Conservation (phyloP, 805 yeast species). For the Saturnispora diversa region DNA sequence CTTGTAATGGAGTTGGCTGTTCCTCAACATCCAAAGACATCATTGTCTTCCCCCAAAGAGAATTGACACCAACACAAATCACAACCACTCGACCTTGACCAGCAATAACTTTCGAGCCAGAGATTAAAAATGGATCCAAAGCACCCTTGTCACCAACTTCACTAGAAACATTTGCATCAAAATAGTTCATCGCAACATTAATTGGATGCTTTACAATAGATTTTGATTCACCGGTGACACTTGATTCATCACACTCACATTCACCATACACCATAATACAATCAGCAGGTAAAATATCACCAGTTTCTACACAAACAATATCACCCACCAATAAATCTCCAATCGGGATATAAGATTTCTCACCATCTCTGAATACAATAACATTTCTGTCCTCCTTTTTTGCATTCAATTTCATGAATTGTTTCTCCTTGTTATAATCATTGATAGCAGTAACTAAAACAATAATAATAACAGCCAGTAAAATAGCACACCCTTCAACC, state of each 20-base stretch:
- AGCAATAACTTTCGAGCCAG: conserved; percentile 81
- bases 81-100: conserved; percentile 84
- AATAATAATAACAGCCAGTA: conserved; percentile 84
- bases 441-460: conserved; percentile 92
- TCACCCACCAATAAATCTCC: conserved; percentile 84
- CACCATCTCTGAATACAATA: conserved; percentile 67
- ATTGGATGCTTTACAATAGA: conserved; percentile 67
- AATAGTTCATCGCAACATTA: conserved; percentile 30
- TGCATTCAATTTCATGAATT: conserved; percentile 78
- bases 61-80: conserved; percentile 84
- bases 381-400: conserved; percentile 80
- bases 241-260: conserved; percentile 84
- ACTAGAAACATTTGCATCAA: conserved; percentile 15
- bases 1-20: conserved; percentile 86
- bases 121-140: conserved; percentile 77
- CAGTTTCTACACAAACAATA: conserved; percentile 73
- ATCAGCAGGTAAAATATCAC: conserved; percentile 91
- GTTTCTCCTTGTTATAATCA: conserved; percentile 93
- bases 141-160: conserved; percentile 37
- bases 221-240: conserved; percentile 90
- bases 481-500: conserved; percentile 98
- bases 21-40: conserved; percentile 71
- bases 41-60: conserved; percentile 90
- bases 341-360: conserved; percentile 59
- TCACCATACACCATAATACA: conserved; percentile 64